Evolutionary conservation across 1,284 basidiomycete genomes (phyloP).

Genomic region (Ceratobasidium papillatum): DNA sequence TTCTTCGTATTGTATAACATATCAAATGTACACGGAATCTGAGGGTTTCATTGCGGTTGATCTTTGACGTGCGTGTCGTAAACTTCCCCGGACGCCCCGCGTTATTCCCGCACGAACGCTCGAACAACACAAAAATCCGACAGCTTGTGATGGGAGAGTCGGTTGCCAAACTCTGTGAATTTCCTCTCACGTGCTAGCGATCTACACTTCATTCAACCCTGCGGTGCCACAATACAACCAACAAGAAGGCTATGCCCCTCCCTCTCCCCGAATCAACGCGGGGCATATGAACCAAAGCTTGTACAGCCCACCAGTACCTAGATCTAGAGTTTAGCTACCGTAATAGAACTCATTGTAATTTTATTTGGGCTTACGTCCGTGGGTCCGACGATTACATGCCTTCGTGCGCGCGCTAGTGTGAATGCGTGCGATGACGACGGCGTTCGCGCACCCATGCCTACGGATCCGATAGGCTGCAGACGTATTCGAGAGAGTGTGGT

Average conservation of each 20-base stretch:
- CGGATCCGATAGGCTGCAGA: neutral
- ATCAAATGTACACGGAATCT: constrained; percentile 25
- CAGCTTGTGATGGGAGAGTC: neutral
- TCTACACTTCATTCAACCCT: constrained; percentile 32
- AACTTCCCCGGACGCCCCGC: constrained; percentile 33
- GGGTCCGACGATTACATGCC: neutral
- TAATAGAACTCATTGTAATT: neutral
- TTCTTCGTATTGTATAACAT: constrained; percentile 29
- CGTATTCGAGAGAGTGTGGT: neutral
- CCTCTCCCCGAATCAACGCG: neutral
- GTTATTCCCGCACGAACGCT: constrained; percentile 27
- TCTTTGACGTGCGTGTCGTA: constrained; percentile 23
- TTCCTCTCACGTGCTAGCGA: constrained; percentile 33
- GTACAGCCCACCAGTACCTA: constrained; percentile 18
- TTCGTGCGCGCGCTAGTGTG: neutral
- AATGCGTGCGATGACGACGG: neutral
- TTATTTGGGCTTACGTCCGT: neutral
- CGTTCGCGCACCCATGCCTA: neutral
- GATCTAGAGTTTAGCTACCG: neutral
- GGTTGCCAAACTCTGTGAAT: constrained; percentile 3
- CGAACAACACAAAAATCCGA: constrained; percentile 17
- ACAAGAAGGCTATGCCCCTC: constrained; percentile 25
- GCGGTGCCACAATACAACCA: constrained; percentile 12
- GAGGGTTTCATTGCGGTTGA: constrained; percentile 18
- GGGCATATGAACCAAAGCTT: constrained; percentile 8